Conservation (phyloP, 352 stramenopile species). For the Phytophthora kernoviae region DNA sequence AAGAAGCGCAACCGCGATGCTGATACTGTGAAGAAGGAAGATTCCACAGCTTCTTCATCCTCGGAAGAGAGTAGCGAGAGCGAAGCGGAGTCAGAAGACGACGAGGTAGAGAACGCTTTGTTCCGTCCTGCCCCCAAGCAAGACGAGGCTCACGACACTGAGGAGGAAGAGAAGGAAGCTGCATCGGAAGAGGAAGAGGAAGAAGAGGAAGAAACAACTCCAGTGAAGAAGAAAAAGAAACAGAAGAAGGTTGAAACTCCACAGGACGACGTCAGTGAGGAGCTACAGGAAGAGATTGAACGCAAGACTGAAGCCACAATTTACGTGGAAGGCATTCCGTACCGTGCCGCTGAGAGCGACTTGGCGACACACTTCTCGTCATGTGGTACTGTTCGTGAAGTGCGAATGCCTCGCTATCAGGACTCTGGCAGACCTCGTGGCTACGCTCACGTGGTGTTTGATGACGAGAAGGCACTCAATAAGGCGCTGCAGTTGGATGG, state of each 20-base stretch:
- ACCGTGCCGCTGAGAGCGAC: conserved; percentile 90
- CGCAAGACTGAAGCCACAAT: conserved; percentile 87
- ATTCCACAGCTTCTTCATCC: conserved; percentile 4
- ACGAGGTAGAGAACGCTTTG: conserved; percentile 77
- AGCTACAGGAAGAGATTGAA: conserved; percentile 62
- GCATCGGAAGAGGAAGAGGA: conserved; percentile 38
- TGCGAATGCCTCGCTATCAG: conserved; percentile 94
- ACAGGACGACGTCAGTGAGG: conserved; percentile 30
- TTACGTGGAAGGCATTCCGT: conserved; percentile 97
- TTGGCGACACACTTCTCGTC: conserved; percentile 90
- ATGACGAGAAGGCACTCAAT: conserved; percentile 58
- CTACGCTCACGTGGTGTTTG: conserved; percentile 95
- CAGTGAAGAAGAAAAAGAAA: conserved; percentile 36
- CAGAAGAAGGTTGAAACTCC: conserved; percentile 18
- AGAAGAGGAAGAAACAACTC: conserved; percentile 75
- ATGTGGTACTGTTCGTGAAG: conserved; percentile 89
- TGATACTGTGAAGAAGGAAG: background rate
- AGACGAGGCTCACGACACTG: conserved; percentile 26
- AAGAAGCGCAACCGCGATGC: conserved; percentile 32
- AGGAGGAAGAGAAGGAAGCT: conserved; percentile 20
- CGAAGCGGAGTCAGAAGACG: conserved; percentile 38
- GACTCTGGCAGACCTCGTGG: conserved; percentile 91
- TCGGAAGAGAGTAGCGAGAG: conserved; percentile 28
- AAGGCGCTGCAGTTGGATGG: conserved; percentile 89
- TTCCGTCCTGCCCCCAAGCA: conserved; percentile 59